These are phyloP conservation scores for Syncephalastrum contaminatum DNA, from an alignment of 371 early-diverging fungal species.

Conservation along the genomic window DNA sequence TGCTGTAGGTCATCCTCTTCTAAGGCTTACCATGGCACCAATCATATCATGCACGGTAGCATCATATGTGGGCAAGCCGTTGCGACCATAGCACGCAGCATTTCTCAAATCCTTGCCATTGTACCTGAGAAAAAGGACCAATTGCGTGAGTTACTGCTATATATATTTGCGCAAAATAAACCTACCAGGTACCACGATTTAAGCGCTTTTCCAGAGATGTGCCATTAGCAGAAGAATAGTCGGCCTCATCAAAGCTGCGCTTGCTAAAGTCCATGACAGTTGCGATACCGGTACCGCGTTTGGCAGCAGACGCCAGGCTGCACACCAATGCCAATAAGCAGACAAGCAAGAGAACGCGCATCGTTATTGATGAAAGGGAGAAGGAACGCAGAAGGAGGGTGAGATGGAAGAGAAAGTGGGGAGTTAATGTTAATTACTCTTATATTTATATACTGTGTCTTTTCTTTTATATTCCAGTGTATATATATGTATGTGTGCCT, in stretches of 20 bases:
- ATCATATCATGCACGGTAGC: constrained; percentile 9
- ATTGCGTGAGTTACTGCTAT: neutral
- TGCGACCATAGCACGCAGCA: constrained; percentile 17
- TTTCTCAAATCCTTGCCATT: constrained; percentile 16
- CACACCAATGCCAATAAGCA: neutral
- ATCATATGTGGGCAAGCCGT: constrained; percentile 12
- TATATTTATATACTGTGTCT: no score
- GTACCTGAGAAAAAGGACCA: constrained; percentile 7
- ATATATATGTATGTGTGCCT: no score
- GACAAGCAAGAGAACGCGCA: constrained; percentile 5
- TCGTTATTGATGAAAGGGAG: neutral
- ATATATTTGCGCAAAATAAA: neutral
- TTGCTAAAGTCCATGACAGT: constrained; percentile 31
- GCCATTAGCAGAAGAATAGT: no score
- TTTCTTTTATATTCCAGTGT: no score
- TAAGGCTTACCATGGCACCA: constrained; percentile 9
- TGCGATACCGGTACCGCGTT: constrained; percentile 24
- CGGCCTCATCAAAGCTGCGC: no score
- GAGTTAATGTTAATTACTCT: no score
- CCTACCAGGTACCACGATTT: constrained; percentile 13
- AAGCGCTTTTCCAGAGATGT: constrained; percentile 27
- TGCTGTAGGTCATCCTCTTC: neutral
- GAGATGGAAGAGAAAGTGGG: no score
- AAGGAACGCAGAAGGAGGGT: no score
- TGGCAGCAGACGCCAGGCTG: no score